Conservation (phyloP, 345 rosid species). For the Mercurialis annua region DNA sequence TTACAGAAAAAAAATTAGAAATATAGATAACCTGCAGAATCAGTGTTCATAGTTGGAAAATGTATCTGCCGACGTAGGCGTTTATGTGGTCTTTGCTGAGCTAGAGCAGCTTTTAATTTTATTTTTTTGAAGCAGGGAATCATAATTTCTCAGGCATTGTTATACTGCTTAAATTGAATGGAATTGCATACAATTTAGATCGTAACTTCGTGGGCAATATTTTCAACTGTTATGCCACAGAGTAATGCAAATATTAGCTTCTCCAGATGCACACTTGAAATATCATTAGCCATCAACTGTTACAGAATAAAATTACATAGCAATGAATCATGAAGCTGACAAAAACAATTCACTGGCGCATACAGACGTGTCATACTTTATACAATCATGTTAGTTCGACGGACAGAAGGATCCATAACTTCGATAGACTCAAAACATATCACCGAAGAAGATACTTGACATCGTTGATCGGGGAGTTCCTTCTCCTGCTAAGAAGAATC, state of each 20-base stretch:
- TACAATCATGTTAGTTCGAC: no score
- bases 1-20: slow-evolving; percentile 20
- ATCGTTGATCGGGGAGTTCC: background rate
- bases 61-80: slow-evolving; percentile 17
- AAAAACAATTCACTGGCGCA: background rate
- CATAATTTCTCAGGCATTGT: background rate
- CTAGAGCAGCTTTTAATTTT: slow-evolving; percentile 24
- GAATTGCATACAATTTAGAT: no score
- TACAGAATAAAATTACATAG: background rate
- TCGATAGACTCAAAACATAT: background rate
- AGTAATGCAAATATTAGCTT: no score
- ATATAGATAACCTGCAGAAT: slow-evolving; percentile 24
- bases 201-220: no score
- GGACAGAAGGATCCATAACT: background rate
- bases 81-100: slow-evolving; percentile 15
- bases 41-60: slow-evolving; percentile 18
- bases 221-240: no score
- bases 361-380: background rate
- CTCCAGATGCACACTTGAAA: no score
- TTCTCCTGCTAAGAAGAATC: slow-evolving; percentile 1
- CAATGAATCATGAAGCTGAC: slow-evolving; percentile 5
- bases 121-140: slow-evolving; percentile 11
- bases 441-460: background rate
- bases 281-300: no score
- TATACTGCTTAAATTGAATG: background rate